These are phyloP conservation scores for Gossypioides kirkii DNA, from an alignment of 345 rosid genomes.

Conservation along the genomic window DNA sequence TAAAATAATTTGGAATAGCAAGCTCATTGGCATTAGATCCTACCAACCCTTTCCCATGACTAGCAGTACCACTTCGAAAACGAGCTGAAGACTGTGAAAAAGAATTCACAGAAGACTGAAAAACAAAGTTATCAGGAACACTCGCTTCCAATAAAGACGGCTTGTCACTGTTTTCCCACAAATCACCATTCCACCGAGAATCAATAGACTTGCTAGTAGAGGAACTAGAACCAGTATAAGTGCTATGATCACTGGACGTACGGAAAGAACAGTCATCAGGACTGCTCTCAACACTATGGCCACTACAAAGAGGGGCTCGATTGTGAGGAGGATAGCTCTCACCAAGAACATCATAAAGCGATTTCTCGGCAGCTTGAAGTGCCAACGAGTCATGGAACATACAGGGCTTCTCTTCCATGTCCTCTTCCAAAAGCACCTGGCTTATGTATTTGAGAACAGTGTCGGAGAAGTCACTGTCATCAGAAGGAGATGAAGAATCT, in stretches of 20 bases:
- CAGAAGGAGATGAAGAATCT: constrained; percentile 34
- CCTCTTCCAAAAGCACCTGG: constrained; percentile 74
- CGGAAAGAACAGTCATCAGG: constrained; percentile 21
- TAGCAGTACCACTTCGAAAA: background rate
- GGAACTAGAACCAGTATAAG: constrained; percentile 18
- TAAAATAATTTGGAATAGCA: constrained; percentile 47
- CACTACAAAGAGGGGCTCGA: constrained; percentile 21
- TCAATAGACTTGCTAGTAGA: constrained; percentile 24
- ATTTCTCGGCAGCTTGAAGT: constrained; percentile 56
- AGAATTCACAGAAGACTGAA: constrained; percentile 5
- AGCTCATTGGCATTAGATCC: constrained; percentile 34
- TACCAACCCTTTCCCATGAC: constrained; percentile 13
- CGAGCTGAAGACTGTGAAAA: background rate
- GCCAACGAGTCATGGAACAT: constrained; percentile 50
- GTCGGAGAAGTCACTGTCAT: constrained; percentile 42
- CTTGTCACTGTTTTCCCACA: background rate
- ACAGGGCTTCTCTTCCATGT: constrained; percentile 44
- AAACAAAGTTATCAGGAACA: constrained; percentile 10
- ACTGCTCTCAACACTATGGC: constrained; percentile 25
- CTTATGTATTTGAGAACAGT: constrained; percentile 51
- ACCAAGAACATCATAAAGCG: constrained; percentile 47
- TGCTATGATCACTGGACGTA: constrained; percentile 24
- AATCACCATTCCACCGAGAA: constrained; percentile 20
- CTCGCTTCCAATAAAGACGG: constrained; percentile 13
- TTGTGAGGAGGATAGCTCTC: constrained; percentile 29